These are phyloP conservation scores for Eucalyptus camaldulensis DNA, from an alignment of 345 rosid genomes.

Conservation along the genomic window DNA sequence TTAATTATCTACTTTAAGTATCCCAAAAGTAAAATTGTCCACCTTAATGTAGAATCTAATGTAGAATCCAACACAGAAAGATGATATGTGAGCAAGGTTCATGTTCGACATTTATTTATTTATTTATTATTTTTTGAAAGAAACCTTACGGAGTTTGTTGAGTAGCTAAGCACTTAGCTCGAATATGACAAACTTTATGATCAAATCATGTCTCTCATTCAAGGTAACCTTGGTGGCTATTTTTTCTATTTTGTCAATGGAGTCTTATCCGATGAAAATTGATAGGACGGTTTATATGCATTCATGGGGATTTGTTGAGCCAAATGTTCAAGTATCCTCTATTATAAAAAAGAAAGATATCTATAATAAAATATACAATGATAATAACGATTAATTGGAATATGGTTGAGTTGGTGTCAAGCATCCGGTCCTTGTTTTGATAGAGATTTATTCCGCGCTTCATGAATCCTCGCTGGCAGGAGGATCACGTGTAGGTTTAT, in stretches of 20 bases:
- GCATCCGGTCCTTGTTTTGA: not conserved
- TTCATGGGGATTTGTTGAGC: not conserved
- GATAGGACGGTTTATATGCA: not conserved
- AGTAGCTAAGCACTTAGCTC: not conserved
- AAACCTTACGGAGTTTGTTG: not conserved
- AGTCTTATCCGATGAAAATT: not conserved
- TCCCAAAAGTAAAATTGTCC: not conserved
- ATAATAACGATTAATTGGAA: not conserved
- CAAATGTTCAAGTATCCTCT: not conserved
- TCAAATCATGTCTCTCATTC: not conserved
- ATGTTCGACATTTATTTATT: not conserved
- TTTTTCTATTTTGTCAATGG: not conserved
- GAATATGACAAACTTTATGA: rapidly evolving
- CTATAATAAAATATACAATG: not conserved
- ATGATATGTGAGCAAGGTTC: not conserved
- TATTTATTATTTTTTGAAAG: rapidly evolving
- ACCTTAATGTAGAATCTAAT: not conserved
- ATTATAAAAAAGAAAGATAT: not conserved
- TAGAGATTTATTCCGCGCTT: not conserved
- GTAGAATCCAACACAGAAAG: not conserved
- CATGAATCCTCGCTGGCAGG: not conserved
- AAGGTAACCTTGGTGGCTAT: not conserved
- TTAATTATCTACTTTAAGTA: not conserved
- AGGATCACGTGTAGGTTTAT: not conserved
- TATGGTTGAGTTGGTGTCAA: not conserved